Conservation (phyloP, 192 early-diverging fungal species). For the Rhizoclosmatium sp. region DNA sequence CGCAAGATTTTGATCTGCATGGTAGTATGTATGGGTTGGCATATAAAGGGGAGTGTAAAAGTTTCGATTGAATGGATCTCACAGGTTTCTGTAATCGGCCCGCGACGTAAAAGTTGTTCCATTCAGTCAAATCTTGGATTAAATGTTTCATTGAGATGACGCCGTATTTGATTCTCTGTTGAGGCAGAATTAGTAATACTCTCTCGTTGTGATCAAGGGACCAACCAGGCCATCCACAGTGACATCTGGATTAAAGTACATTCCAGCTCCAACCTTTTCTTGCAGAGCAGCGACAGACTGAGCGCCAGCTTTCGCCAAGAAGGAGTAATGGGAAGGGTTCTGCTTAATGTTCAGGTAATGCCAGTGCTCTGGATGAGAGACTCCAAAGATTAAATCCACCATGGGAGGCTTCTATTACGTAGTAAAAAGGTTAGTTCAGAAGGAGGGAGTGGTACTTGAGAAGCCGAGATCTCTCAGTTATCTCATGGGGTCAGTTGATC, state of each 20-base stretch:
- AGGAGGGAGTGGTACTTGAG: background rate
- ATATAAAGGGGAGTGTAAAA: background rate
- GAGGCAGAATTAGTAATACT: background rate
- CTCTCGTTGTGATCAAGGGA: background rate
- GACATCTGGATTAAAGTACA: constrained; percentile 96
- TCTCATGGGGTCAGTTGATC: background rate
- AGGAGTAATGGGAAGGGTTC: constrained; percentile 91
- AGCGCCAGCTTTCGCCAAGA: constrained; percentile 76
- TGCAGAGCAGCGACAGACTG: constrained; percentile 76
- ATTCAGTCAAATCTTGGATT: constrained; percentile 87
- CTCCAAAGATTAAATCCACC: constrained; percentile 96
- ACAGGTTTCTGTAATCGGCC: constrained; percentile 98
- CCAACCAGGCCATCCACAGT: constrained; percentile 84
- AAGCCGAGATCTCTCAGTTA: constrained; percentile 3
- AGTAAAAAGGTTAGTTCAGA: background rate
- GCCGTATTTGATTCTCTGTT: constrained; percentile 90
- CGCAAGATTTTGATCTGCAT: constrained; percentile 76
- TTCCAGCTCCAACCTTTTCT: constrained; percentile 85
- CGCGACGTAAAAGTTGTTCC: constrained; percentile 95
- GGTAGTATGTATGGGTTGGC: background rate
- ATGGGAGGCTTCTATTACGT: constrained; percentile 72
- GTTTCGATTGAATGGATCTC: constrained; percentile 34
- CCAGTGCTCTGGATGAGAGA: constrained; percentile 96
- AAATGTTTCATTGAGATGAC: constrained; percentile 92
- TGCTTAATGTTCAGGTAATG: constrained; percentile 95